Conservation (phyloP, 192 early-diverging fungal species). For the Diversispora eburnea region DNA sequence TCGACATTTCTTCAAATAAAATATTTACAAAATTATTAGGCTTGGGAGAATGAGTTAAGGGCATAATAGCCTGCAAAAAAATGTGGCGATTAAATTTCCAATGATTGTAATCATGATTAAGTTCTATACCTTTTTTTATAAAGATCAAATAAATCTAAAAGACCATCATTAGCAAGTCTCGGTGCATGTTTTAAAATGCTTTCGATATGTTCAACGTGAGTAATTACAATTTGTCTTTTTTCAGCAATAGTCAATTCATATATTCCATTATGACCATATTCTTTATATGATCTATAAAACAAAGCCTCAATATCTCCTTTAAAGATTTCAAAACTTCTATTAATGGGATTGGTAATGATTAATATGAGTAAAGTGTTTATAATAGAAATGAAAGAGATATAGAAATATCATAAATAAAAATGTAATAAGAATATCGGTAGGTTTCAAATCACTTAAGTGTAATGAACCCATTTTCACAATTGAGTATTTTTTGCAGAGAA, state of each 20-base stretch:
- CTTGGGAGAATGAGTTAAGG: not conserved
- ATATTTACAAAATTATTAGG: not conserved
- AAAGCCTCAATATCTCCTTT: not conserved
- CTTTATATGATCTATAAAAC: not conserved
- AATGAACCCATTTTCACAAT: not conserved
- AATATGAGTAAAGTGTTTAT: not conserved
- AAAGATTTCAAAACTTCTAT: constrained; percentile 1
- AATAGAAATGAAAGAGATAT: constrained; percentile 7
- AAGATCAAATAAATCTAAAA: not conserved
- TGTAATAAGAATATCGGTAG: not conserved
- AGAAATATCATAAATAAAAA: not conserved
- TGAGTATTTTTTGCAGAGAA: too few species aligned
- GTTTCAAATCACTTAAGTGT: not conserved
- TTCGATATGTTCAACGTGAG: not conserved
- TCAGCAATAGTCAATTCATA: not conserved
- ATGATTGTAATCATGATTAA: not conserved
- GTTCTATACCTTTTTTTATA: not conserved
- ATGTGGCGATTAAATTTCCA: constrained; percentile 18
- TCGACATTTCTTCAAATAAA: constrained; percentile 23
- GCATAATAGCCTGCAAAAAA: not conserved
- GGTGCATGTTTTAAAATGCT: not conserved
- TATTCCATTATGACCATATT: constrained; percentile 21
- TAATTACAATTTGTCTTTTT: not conserved
- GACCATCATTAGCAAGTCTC: not conserved
- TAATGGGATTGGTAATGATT: constrained; percentile 18